Evolutionary conservation across 331 rosid species (phyloP), one percentile per base, ranked within the genome.

Genomic region (Saraca asoca): DNA sequence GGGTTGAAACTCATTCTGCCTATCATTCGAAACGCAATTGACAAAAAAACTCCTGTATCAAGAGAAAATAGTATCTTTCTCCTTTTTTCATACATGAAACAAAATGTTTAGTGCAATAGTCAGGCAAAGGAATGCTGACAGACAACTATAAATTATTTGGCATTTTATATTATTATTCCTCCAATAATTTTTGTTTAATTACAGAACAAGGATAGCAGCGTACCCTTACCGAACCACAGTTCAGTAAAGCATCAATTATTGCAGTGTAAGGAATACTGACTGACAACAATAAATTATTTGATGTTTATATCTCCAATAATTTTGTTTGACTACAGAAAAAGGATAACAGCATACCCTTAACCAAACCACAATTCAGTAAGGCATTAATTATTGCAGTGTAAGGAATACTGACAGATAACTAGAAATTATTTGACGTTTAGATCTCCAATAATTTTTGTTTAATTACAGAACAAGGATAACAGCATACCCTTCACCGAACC

Each of bases 401-500:
- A 24, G 31, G 31, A 1, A 24, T 3, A 24, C 2, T 24, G 31
- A 24, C 31, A 24, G 31, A 3, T 3, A 24, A 24, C 31, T 24
- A 24, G 1, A 24, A 24, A 24, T 24, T 24, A 24, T 24, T 1
- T 24, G 31, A 24, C 3, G 31, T 24, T 24, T 24, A 1, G 1
- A 53, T 43, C 14, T 51, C 41, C 56, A 70, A 19, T 16, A 15
- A 50, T 62, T 42, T 67, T 52, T 66, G 45, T 58, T 41, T 62
- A 62, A 39, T 55, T 16, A 45, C 48, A 33, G 58, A 61, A 56
- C 29, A 44, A 19, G 1, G 46, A 68, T 71, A 59, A 72, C 12
- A 51, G 41, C 85, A 70, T 83, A 87, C 97, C 97, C 60, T 77
- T 82, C 24, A 77, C 45, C 50, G 92, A 80, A 61, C 84, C 89